Conservation (phyloP, 106 monocot species). For the Xerophyta viscosa region DNA sequence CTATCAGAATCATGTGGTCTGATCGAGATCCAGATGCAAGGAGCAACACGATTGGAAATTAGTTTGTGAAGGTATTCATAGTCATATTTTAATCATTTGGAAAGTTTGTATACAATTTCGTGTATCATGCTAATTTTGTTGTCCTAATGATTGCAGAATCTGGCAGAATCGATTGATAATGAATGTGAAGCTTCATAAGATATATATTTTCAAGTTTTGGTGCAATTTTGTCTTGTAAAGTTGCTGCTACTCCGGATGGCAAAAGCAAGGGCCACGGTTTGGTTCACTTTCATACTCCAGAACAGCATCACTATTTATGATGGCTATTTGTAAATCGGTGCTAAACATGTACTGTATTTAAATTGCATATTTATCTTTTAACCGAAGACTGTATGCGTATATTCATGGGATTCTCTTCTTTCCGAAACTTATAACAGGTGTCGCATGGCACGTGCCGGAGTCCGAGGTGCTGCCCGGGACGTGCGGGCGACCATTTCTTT, state of each 20-base stretch:
- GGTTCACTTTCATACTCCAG: conserved; percentile 69
- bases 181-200: conserved; percentile 35
- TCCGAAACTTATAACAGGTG: no score
- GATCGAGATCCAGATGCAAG: conserved; percentile 58
- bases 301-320: conserved; percentile 29
- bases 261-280: conserved; percentile 80
- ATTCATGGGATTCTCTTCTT: no score
- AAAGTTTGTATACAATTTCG: no score
- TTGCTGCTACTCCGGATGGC: conserved; percentile 38
- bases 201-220: conserved; percentile 68
- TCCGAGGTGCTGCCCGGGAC: no score
- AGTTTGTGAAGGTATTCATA: conserved; percentile 78
- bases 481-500: no score
- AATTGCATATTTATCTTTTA: no score
- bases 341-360: no score
- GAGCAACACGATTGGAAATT: conserved; percentile 67
- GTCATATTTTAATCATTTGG: no score
- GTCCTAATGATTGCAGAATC: conserved; percentile 33
- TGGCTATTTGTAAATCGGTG: not conserved
- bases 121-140: no score
- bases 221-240: conserved; percentile 61
- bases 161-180: conserved; percentile 51
- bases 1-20: conserved; percentile 72
- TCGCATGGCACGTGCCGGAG: no score
- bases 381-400: no score